Evolutionary conservation across 352 stramenopile genomes (phyloP), one percentile per base, ranked within the genome.

Genomic region (Pythium phragmitis): DNA sequence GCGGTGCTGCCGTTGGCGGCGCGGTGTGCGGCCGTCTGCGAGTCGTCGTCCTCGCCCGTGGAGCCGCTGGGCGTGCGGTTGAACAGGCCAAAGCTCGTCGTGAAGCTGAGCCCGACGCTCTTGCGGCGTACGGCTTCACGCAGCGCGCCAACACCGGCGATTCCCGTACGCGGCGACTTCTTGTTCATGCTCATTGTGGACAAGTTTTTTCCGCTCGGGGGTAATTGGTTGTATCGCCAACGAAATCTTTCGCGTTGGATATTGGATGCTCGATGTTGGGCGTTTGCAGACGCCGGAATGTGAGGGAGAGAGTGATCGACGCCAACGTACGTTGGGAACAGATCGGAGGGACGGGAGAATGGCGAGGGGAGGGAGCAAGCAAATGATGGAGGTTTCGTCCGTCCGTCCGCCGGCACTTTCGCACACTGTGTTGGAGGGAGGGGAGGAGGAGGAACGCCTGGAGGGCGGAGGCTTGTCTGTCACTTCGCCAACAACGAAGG

Each of bases 31-130:
- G 48, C 30, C 16, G 48, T 6, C 12, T 47, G 57, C 47, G 45
- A 46, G 3, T 64, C 57, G 33, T 64, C 50, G 41, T 63, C 46
- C 37, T 59, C 46, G 45, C 60, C 42, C 51, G 63, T 56, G 33
- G 70, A 43, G 59, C 65, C 53, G 62, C 56, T 69, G 36, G 23
- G 39, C 11, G 17, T 43, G 50, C 76, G 74, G 55, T 72, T 76
- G 52, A 85, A 85, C 59, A 85, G 75, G 49, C 76, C 82, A 34
- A 87, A 78, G 63, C 80, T 85, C 21, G 68, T 80, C 13, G 76
- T 87, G 68, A 88, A 84, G 63, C 70, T 88, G 65, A 89, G 67
- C 13, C 73, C 75, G 47, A 87, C 77, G 68, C 77, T 87, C 63
- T 87, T 89, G 47, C 80, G 76, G 5, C 74, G 73, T 52, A 89